Base-by-base conservation (phyloP, 2,329 filamentous ascomycete species). In the Teratosphaeria viscida region DNA sequence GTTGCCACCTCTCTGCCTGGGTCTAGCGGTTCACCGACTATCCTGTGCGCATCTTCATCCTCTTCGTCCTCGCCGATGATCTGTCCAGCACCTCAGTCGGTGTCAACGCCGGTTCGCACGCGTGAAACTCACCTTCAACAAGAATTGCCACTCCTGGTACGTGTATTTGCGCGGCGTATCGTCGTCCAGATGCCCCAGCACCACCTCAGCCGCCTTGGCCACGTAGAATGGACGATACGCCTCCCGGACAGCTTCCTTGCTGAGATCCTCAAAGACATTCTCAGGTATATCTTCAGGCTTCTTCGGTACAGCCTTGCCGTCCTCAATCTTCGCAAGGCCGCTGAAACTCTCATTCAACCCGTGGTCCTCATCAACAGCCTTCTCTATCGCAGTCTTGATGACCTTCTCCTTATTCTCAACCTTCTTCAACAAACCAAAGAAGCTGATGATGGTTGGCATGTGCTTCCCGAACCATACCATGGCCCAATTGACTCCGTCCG, bases 401-500 rank as follows among this genome's bases (percentile, higher is more conserved):
- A 35, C 35, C n/a, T 59, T 37, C 5, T 57, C 54, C 23, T 43
- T 54, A 14, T 54, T 56, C 8, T 62, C 56, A 5, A 56, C 62
- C 47, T 61, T 65, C 19, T 58, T 54, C 2, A 74, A 0, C 83
- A 85, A 7, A 1, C 11, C 37, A 37, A 60, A 43, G 49, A 62
- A 23, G 16, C 47, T 57, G 26, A 57, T 37, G 12, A 62, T 5
- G 14, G n/a, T 58, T 12, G 55, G 43, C 12, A 52, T 39, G 34
- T 62, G 55, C 55, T 69, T 63, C 10, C 62, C 66, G 5, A 68
- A 39, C 49, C 61, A 67, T 11, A 65, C 26, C 5, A 66, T 69
- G 12, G 60, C 8, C n/a, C 63, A 64, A 37, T 58, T 61, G 10
- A 63, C 61, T 16, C n/a, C 85, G 62, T 86, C 84, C 0, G 83